Base-by-base conservation (phyloP, 1,284 basidiomycete species). In the Erythrobasidium hasegawianum region DNA sequence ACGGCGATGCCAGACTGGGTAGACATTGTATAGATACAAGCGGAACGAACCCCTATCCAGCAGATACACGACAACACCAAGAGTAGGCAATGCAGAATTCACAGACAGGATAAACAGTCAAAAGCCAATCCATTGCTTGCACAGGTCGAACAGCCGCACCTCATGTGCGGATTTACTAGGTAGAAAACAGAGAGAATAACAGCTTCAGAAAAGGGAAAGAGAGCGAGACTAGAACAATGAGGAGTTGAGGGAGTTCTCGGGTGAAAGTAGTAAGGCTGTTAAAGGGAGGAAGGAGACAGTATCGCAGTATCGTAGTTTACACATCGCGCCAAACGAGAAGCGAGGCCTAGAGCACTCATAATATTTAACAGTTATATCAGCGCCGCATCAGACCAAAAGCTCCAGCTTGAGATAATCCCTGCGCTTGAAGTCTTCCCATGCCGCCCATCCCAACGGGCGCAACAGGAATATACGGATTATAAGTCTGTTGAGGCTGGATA, bases 1-100 rank as follows among this genome's bases (percentile, higher is more conserved):
- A 64, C 61, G 10, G 53, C 41, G 29, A 64, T 64, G 1, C 61
- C 61, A 57, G 61, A 64, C 54, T 64, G 61, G n/a, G 61, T 64
- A 27, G 61, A 64, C 61, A 64, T 64, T n/a, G 38, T 5, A 5
- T 5, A 11, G 33, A 33, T 11, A 33, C 33, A 33, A 33, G 33
- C 33, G 33, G 11, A 33, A 33, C 33, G 33, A 11, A 11, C 33
- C 33, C 33, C 33, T 33, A 33, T 33, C 33, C 33, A 33, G 33
- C 33, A n/a, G n/a, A n/a, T n/a, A n/a, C n/a, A n/a, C n/a, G n/a
- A n/a, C n/a, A n/a, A n/a, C n/a, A n/a, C n/a, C n/a, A n/a, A n/a
- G n/a, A n/a, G n/a, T n/a, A n/a, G n/a, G n/a, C 33, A 33, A 33
- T 4, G 33, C 33, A 33, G 33, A n/a, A n/a, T 33, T 33, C 33